These are phyloP conservation scores for Licmophora abbreviata DNA, from an alignment of 108 stramenopile genomes.

Conservation along the genomic window DNA sequence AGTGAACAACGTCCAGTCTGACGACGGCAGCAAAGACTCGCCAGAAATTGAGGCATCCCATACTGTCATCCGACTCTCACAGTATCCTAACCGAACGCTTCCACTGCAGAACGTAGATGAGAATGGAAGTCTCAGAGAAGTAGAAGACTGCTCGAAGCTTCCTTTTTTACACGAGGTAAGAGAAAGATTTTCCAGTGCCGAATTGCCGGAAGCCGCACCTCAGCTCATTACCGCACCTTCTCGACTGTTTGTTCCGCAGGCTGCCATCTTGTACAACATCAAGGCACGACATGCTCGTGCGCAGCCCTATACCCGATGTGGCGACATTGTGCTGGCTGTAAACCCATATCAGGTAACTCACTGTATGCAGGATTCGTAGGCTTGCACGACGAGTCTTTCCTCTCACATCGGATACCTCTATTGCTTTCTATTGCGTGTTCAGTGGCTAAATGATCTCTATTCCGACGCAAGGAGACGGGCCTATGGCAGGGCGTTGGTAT, in stretches of 20 bases:
- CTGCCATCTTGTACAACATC: constrained; percentile 31
- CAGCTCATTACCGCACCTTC: background rate
- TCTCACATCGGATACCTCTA: no score
- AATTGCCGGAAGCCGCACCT: constrained; percentile 47
- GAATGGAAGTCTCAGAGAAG: constrained; percentile 8
- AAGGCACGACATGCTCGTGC: constrained; percentile 58
- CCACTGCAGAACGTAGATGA: constrained; percentile 38
- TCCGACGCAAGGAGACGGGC: constrained; percentile 36
- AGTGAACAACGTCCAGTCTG: no score
- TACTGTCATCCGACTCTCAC: no score
- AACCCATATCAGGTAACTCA: constrained; percentile 88
- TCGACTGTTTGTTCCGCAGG: background rate
- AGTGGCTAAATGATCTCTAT: constrained; percentile 50
- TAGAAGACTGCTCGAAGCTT: constrained; percentile 51
- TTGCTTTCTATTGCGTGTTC: no score
- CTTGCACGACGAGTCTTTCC: no score
- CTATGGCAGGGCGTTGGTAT: constrained; percentile 44
- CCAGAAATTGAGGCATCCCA: no score
- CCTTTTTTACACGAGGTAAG: constrained; percentile 73
- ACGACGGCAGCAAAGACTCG: no score
- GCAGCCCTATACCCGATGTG: constrained; percentile 6
- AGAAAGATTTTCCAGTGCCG: constrained; percentile 39
- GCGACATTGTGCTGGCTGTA: constrained; percentile 82
- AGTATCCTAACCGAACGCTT: constrained; percentile 28
- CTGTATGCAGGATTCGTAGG: no score